phyloP scores from a whole-genome alignment of 2,329 filamentous ascomycete species.

The Acarospora socialis region DNA sequence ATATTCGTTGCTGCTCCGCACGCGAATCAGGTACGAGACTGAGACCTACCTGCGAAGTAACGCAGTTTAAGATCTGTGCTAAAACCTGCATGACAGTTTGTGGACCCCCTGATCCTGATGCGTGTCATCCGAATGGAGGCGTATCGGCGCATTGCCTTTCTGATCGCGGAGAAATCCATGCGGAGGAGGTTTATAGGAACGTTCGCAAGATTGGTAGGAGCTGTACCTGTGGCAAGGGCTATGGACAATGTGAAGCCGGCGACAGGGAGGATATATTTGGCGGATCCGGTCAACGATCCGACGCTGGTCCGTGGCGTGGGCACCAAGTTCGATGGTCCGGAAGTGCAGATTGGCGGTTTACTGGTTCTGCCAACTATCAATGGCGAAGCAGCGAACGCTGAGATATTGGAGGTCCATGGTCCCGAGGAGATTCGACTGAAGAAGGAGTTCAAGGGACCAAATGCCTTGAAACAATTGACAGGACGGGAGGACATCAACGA shows the following conservation, averaged over 20 bases:
- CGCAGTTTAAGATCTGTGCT: not conserved
- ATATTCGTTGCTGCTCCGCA: slow-evolving; percentile 95
- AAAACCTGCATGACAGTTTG: slow-evolving; percentile 48
- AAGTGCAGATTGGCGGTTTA: slow-evolving; percentile 65
- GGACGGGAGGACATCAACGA: slow-evolving; percentile 59
- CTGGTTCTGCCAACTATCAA: slow-evolving; percentile 76
- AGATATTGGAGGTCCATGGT: slow-evolving; percentile 68
- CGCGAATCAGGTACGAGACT: slow-evolving; percentile 62
- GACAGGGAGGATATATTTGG: slow-evolving; percentile 69
- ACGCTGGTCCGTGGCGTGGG: slow-evolving; percentile 65
- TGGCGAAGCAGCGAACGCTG: slow-evolving; percentile 64
- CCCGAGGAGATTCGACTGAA: slow-evolving; percentile 74
- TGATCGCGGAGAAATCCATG: slow-evolving; percentile 93
- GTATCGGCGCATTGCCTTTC: slow-evolving; percentile 74
- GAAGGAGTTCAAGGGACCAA: slow-evolving; percentile 66
- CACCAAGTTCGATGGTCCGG: slow-evolving; percentile 61
- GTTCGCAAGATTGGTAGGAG: slow-evolving; percentile 69
- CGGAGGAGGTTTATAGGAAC: slow-evolving; percentile 77
- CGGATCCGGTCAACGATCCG: slow-evolving; percentile 74
- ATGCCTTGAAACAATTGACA: slow-evolving; percentile 67
- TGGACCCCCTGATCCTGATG: slow-evolving; percentile 88
- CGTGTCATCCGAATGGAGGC: slow-evolving; percentile 77
- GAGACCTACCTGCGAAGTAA: not conserved
- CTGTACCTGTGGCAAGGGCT: slow-evolving; percentile 83
- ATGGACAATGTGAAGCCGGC: slow-evolving; percentile 76